Evolutionary conservation across 148 eudicot species (phyloP), one percentile per base, ranked within the genome.

Genomic region (Rhododendron henanense): DNA sequence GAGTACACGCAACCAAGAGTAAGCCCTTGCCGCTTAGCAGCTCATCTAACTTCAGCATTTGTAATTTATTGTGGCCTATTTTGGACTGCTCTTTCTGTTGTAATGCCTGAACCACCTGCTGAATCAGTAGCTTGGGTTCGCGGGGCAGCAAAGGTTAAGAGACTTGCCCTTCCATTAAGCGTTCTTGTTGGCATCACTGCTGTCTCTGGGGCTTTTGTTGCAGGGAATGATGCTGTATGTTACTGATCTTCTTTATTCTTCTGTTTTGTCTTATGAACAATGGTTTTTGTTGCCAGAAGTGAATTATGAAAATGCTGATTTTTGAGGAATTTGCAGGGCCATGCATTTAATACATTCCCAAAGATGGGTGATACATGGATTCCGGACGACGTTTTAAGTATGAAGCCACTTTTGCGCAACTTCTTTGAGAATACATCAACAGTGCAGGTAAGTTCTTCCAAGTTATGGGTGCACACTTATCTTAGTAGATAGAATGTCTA

Each of bases 291-390:
- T 57, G n/a, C 10, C 8, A 5, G 63, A 9, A 63, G 39, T 63
- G 73, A 78, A 61, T 28, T 16, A 45, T 47, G 28, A 47, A 33
- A 85, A 28, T 85, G 78, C 82, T 41, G 57, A 78, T 37, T 37
- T n/a, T 31, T 84, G 45, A 13, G 63, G 31, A 28, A 76, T 86
- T 86, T 83, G 9, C 90, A 97, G 99, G 99, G 99, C 21, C 98
- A 91, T 87, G 98, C 98, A 21, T 97, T 82, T 88, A 97, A 97
- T 88, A 97, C 98, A 69, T 97, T 97, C 41, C 99, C 99, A 1
- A 95, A 93, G 93, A 97, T 97, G 99, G 99, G 99, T 82, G 98
- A 97, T 85, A 87, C 86, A 33, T 97, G 99, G 99, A 93, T 97
- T 81, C 99, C 99, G n/a, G 96, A 97, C 65, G 99, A 91, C 81